Conservation (phyloP, 441 rosid genomes). For the Biscutella laevigata region DNA sequence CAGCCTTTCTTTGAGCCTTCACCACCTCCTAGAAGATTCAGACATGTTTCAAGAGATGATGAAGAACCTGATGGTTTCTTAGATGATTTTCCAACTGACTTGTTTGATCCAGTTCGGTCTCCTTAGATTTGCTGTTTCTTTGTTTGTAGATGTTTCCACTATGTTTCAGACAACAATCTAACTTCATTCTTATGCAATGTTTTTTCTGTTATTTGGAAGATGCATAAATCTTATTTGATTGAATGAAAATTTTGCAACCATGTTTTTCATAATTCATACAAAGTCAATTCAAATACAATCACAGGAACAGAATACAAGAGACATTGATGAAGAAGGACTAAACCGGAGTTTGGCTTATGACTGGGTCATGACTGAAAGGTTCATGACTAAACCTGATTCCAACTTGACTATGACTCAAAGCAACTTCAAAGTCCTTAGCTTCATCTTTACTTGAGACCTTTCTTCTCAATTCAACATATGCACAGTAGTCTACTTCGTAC, state of each 20-base stretch:
- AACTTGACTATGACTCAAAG: constrained; percentile 22
- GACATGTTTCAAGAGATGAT: no score
- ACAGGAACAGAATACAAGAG: constrained; percentile 15
- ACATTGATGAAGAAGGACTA: neutral
- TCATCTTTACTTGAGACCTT: constrained; percentile 22
- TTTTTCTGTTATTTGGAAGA: no score
- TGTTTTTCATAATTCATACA: no score
- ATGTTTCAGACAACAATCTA: constrained; percentile 12
- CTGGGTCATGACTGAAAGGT: constrained; percentile 11
- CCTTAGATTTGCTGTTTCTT: constrained; percentile 32
- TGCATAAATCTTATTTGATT: no score
- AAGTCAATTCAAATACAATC: constrained; percentile 15
- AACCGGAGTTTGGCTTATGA: constrained; percentile 20
- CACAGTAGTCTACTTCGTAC: constrained; percentile 59
- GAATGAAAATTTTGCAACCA: no score
- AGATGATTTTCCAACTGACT: constrained; percentile 66
- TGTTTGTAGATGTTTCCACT: neutral
- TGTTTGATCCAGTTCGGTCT: constrained; percentile 57
- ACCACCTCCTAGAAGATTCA: no score
- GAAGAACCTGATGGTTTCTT: constrained; percentile 45
- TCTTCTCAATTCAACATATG: constrained; percentile 48
- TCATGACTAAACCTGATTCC: no score
- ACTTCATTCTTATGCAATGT: constrained; percentile 14
- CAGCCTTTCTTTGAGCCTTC: constrained; percentile 42
- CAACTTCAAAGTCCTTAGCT: constrained; percentile 42